Base-by-base conservation (phyloP, 495 filamentous ascomycete species). In the Hypoxylon cercidicola region DNA sequence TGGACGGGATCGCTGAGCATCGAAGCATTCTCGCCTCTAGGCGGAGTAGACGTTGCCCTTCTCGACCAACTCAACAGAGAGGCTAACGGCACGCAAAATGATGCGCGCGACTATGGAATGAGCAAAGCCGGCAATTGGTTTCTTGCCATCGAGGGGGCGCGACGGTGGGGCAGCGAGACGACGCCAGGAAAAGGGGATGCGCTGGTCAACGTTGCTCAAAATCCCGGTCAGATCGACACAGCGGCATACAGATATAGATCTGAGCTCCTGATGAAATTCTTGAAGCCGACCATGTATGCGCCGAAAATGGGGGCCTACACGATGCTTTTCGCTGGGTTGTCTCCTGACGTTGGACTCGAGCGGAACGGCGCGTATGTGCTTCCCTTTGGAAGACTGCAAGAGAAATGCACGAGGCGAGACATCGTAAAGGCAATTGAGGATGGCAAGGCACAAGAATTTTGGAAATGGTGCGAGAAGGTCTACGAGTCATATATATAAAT, bases 301-400 rank as follows among this genome's bases (percentile, higher is more conserved):
- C 60, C 75, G 0, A 66, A 70, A 13, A 71, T 70, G 50, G 78
- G 77, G 4, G 79, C 79, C 5, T 82, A 79, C 40, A 79, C 74
- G 7, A 72, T 77, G 65, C 59, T 80, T 9, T 80, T 74, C 60
- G 77, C 77, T 11, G 76, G 74, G 0, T 43, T 79, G 13, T 74
- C 73, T 0, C 74, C 74, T 1, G 60, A 77, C n/a, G 44, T 80
- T 18, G 72, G 63, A 11, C 5, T 30, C 6, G 23, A 72, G 11
- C 21, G 39, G 18, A 41, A 56, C 10, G 55, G 55, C 3, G 55
- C 21, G 8, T 58, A 58, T 23, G 21, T 58, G 6, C 19, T 19
- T 19, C 55, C 55, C n/a, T 58, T 32, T 32, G 55, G 55, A 18
- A 12, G 45, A 48, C 13, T 48, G 3, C 45, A 32, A 25, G 13